Evolutionary conservation across 441 rosid genomes (phyloP), one percentile per base, ranked within the genome.

Genomic region (Pelargonium myrrhifolium): DNA sequence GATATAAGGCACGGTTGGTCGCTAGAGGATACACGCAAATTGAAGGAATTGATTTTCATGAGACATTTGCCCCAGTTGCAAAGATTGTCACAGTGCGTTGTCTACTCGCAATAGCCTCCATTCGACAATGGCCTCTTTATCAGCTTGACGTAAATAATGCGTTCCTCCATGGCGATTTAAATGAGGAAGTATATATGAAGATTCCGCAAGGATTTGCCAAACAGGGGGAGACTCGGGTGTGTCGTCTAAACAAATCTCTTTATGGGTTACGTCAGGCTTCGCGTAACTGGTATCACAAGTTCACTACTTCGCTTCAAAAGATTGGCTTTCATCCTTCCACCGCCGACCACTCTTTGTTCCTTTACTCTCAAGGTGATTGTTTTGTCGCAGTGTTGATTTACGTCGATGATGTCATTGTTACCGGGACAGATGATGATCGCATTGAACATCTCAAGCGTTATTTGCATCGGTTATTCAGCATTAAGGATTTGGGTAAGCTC

Each of bases 1-100:
- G 47, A 9, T 39, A 39, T 28, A 64, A 10, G 56, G 61, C 64
- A 69, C 64, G 51, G 43, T 9, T 7, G 14, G 64, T 72, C 8
- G 53, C 17, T 70, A 62, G 7, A 10, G 45, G 45, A 2, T 8
- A 40, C 11, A 40, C 45, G 2, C 45, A 40, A 40, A 10, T 40
- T 40, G 45, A 40, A 40, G 45, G 45, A 1, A 10, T 40, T 10
- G 45, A 40, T 0, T 40, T 40, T 2, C 9, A 7, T 7, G 45
- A 40, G 1, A 40, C 45, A 7, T 40, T 40, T 40, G 9, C 45
- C 11, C n/a, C 6, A 20, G 35, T 60, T 39, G 45, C 3, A 2
- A 40, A 40, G 12, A 1, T 40, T 6, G 45, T 8, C 31, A 28
- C 3, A 3, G 31, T 28, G 31, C 3, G 31, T 28, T 28, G 31